phyloP scores from a whole-genome alignment of 83 land plant genomes.

The Picea engelmannii region DNA sequence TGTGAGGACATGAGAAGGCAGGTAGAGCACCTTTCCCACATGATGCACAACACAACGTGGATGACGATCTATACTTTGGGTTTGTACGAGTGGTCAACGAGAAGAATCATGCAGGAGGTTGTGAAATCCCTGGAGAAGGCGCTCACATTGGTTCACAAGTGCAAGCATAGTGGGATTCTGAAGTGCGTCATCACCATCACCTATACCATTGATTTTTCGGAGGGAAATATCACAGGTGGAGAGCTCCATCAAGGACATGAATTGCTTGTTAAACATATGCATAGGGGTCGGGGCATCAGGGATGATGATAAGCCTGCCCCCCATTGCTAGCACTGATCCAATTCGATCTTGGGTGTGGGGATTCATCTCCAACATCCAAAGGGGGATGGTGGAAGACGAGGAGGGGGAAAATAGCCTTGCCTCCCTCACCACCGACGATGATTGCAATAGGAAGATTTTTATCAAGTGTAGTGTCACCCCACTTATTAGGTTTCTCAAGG shows the following conservation, averaged over 20 bases:
- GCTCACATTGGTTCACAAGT: slow-evolving; percentile 50
- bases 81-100: no score
- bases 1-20: slow-evolving; percentile 43
- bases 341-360: slow-evolving; percentile 62
- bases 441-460: slow-evolving; percentile 68
- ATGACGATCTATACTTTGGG: slow-evolving; percentile 28
- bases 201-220: slow-evolving; percentile 54
- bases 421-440: slow-evolving; percentile 60
- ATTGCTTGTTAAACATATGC: slow-evolving; percentile 82
- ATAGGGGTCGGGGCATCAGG: slow-evolving; percentile 20
- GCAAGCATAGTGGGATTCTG: slow-evolving; percentile 47
- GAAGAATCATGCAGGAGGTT: no score
- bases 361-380: slow-evolving; percentile 43
- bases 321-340: slow-evolving; percentile 82
- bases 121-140: no score
- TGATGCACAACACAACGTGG: slow-evolving; percentile 33
- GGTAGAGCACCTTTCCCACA: slow-evolving; percentile 26
- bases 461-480: slow-evolving; percentile 73
- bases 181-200: slow-evolving; percentile 68
- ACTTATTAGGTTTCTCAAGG: slow-evolving; percentile 56
- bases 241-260: slow-evolving; percentile 75
- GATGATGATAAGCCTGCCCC: slow-evolving; percentile 54
- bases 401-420: slow-evolving; percentile 64
- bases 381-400: slow-evolving; percentile 46
- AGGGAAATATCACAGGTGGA: slow-evolving; percentile 55